Base-by-base conservation (phyloP, 176 grass and related monocot species). In the Leersia perrieri region DNA sequence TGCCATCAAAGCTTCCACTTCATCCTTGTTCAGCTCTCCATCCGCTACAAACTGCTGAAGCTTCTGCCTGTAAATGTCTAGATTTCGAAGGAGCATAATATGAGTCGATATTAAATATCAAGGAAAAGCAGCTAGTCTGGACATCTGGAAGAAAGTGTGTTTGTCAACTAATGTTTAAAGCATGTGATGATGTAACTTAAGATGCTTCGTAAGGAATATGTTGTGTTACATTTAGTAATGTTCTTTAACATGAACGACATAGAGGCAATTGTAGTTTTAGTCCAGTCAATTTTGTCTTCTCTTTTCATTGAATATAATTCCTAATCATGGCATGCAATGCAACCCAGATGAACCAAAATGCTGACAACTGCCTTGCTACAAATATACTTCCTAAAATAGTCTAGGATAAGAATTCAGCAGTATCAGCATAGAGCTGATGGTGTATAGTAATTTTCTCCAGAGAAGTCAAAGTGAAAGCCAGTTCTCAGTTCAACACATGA, bases 51-150 rank as follows among this genome's bases (percentile, higher is more conserved):
- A 93, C 86, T 93, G 92, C 75, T 93, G 86, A 86, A 99, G 96
- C 89, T 99, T 99, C 80, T 95, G 92, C 76, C 88, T 93, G 85
- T 99, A 99, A 84, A 99, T 99, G 73, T 99, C 96, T 99, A 87
- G 65, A 74, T 68, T 74, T 86, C 53, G 58, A 89, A 84, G 65
- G 30, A 15, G 72, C 47, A 77, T 82, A 85, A 77, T 73, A 73
- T 63, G 7, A 35, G 33, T 77, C 77, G 82, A 82, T 63, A 75
- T 74, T 84, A 69, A 58, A 84, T 64, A 69, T 20, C 49, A 81
- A 81, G 18, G 22, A 60, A 86, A 68, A 73, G 34, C 8, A n/a
- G 12, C 27, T 11, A 39, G 25, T 32, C 27, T 60, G 33, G 58
- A 60, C 40, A 32, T 23, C 22, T 36, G 35, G 45, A 51, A 55